phyloP scores from a whole-genome alignment of 768 basidiomycete genomes.

The Pleurotus pulmonarius region DNA sequence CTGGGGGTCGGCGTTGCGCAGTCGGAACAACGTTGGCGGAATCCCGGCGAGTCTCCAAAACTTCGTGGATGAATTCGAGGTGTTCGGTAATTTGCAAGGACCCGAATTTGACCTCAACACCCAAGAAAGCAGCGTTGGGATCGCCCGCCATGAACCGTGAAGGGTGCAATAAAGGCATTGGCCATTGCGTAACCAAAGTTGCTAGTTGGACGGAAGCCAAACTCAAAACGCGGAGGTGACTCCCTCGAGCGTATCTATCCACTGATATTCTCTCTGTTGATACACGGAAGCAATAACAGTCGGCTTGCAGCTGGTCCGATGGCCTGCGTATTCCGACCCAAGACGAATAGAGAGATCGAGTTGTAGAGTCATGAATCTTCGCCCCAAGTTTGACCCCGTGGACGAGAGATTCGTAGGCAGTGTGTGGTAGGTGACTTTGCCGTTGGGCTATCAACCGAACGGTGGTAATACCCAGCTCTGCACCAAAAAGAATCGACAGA shows the following conservation, averaged over 20 bases:
- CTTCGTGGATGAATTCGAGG: slow-evolving; percentile 44
- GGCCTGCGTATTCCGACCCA: slow-evolving; percentile 43
- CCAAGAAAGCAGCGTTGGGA: slow-evolving; percentile 54
- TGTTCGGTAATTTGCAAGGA: slow-evolving; percentile 49
- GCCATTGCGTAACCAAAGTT: slow-evolving; percentile 56
- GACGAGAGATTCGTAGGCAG: slow-evolving; percentile 40
- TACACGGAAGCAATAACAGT: slow-evolving; percentile 45
- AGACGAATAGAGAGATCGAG: slow-evolving; percentile 41
- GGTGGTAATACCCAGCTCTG: slow-evolving; percentile 41
- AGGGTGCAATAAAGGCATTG: slow-evolving; percentile 47
- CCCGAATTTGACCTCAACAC: slow-evolving; percentile 39
- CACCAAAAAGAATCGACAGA: slow-evolving; percentile 40
- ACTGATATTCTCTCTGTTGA: slow-evolving; percentile 39
- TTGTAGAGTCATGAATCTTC: slow-evolving; percentile 43
- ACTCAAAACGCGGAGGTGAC: slow-evolving; percentile 37
- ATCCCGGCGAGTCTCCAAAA: slow-evolving; percentile 22
- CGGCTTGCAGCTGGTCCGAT: slow-evolving; percentile 35
- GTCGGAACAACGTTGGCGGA: background rate
- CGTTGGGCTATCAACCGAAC: slow-evolving; percentile 39
- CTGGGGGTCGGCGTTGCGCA: background rate
- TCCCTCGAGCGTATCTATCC: slow-evolving; percentile 29
- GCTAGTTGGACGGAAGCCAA: slow-evolving; percentile 37
- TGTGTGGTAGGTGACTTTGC: slow-evolving; percentile 19
- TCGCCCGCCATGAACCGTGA: slow-evolving; percentile 52
- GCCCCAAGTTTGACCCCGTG: slow-evolving; percentile 36